Evolutionary conservation across 2,329 filamentous ascomycete species (phyloP).

Genomic region (Fusarium nurragi): DNA sequence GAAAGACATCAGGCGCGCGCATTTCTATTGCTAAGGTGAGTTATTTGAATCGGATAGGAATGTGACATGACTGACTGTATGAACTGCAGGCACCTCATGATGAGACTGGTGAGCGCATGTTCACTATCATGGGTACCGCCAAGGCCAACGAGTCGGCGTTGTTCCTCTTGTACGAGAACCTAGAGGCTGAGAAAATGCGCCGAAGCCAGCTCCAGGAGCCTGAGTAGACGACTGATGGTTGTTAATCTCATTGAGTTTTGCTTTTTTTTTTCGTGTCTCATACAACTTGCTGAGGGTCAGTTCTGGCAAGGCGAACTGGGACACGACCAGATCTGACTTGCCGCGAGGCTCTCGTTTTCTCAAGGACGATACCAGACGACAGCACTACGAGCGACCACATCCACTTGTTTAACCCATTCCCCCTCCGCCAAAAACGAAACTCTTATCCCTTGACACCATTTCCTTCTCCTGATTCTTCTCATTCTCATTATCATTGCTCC

Average conservation of each 20-base stretch:
- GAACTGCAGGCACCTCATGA: conserved; percentile 81
- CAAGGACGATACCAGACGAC: conserved; percentile 57
- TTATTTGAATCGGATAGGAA: background rate
- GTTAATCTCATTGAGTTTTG: conserved; percentile 40
- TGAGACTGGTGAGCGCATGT: conserved; percentile 98
- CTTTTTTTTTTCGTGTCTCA: conserved; percentile 42
- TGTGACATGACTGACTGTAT: conserved; percentile 4
- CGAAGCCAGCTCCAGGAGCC: conserved; percentile 78
- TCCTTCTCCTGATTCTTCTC: conserved; percentile 40
- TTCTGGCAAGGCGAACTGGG: conserved; percentile 61
- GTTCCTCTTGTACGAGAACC: conserved; percentile 97
- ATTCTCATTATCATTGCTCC: conserved; percentile 38
- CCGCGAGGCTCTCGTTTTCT: conserved; percentile 68
- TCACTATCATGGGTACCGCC: conserved; percentile 97
- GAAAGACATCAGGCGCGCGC: conserved; percentile 93
- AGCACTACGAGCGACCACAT: conserved; percentile 52
- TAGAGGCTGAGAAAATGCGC: conserved; percentile 99
- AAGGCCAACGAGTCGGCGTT: conserved; percentile 95
- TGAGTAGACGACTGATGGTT: conserved; percentile 54
- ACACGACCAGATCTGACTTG: conserved; percentile 68
- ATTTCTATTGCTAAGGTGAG: conserved; percentile 94
- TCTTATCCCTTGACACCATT: conserved; percentile 37
- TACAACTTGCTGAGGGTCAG: conserved; percentile 51
- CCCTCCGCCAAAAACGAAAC: conserved; percentile 35
- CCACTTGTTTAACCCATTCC: conserved; percentile 16